A percentile compares a stretch with the other conserved stretches of the same genome.
Conservation (phyloP, 352 stramenopile genomes). For the Pythium rishiriense region DNA sequence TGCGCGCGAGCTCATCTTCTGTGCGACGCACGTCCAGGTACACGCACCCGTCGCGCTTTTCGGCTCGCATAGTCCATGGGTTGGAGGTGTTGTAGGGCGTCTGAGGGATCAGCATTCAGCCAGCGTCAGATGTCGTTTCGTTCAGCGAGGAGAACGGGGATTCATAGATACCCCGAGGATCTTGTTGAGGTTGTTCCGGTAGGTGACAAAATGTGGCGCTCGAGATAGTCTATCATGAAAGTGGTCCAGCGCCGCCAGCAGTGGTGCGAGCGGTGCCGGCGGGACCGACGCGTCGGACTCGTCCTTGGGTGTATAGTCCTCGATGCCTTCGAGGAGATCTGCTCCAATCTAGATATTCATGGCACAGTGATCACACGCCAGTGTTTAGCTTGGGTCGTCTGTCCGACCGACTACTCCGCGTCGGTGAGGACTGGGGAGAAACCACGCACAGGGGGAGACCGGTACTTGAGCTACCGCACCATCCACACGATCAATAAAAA, state of each 20-base stretch:
- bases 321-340: constrained; percentile 62
- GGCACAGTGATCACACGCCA: too few relatives aligned
- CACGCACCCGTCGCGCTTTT: constrained; percentile 57
- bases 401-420: too few relatives aligned
- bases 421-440: too few relatives aligned
- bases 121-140: background rate
- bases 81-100: constrained; percentile 82
- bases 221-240: constrained; percentile 35
- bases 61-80: constrained; percentile 54
- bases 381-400: too few relatives aligned
- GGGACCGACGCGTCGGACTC: constrained; percentile 42
- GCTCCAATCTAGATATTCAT: constrained; percentile 38
- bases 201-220: constrained; percentile 65
- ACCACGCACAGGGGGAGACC: constrained; percentile 27
- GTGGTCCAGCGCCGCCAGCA: constrained; percentile 47
- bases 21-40: constrained; percentile 67
- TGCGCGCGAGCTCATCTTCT: constrained; percentile 44
- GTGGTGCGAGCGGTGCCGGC: constrained; percentile 50
- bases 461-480: constrained; percentile 10
- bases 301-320: constrained; percentile 52
- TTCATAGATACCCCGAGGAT: constrained; percentile 67
- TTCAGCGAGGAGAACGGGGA: background rate
- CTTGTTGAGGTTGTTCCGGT: constrained; percentile 84
- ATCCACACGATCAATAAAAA: background rate
- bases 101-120: constrained; percentile 24